Evolutionary conservation across 2,329 filamentous ascomycete genomes (phyloP).

Genomic region (Lithohypha guttulata): DNA sequence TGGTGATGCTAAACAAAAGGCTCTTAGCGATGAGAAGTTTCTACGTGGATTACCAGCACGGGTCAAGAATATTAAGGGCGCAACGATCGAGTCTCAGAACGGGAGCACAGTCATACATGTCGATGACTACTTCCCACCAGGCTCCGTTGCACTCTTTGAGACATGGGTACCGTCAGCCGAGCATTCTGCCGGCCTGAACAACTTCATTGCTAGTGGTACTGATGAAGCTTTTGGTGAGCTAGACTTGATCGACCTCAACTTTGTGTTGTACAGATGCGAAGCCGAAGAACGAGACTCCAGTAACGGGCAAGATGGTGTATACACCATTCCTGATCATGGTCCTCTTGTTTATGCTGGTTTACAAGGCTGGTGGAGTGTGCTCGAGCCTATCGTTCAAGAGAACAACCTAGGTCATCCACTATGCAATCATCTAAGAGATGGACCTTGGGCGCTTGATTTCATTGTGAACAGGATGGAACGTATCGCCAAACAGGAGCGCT

Average conservation of each 20-base stretch:
- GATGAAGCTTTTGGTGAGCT: slow-evolving; percentile 66
- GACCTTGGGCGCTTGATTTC: slow-evolving; percentile 88
- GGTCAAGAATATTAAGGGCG: slow-evolving; percentile 61
- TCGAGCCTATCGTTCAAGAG: slow-evolving; percentile 71
- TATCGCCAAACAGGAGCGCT: slow-evolving; percentile 53
- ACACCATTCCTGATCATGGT: slow-evolving; percentile 73
- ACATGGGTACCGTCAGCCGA: slow-evolving; percentile 89
- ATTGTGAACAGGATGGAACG: slow-evolving; percentile 67
- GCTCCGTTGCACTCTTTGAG: slow-evolving; percentile 89
- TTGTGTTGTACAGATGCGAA: slow-evolving; percentile 81
- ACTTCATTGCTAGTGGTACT: slow-evolving; percentile 72
- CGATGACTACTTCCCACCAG: slow-evolving; percentile 75
- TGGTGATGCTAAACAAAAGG: slow-evolving; percentile 54
- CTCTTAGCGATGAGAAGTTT: slow-evolving; percentile 56
- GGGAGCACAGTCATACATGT: slow-evolving; percentile 71
- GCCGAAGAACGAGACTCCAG: slow-evolving; percentile 76
- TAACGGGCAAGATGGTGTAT: slow-evolving; percentile 71
- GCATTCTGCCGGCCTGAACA: slow-evolving; percentile 71
- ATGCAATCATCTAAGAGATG: slow-evolving; percentile 83
- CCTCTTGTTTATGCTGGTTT: slow-evolving; percentile 86
- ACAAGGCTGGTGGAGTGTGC: slow-evolving; percentile 96
- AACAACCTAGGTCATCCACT: slow-evolving; percentile 90
- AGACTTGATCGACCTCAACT: slow-evolving; percentile 76
- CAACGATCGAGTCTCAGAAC: slow-evolving; percentile 60
- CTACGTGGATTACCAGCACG: slow-evolving; percentile 77